Percentiles rank a stretch among this genome's conserved stretches.
These are phyloP conservation scores for Fusarium annulatum DNA, from an alignment of 2,329 filamentous ascomycete species.

Conservation along the genomic window DNA sequence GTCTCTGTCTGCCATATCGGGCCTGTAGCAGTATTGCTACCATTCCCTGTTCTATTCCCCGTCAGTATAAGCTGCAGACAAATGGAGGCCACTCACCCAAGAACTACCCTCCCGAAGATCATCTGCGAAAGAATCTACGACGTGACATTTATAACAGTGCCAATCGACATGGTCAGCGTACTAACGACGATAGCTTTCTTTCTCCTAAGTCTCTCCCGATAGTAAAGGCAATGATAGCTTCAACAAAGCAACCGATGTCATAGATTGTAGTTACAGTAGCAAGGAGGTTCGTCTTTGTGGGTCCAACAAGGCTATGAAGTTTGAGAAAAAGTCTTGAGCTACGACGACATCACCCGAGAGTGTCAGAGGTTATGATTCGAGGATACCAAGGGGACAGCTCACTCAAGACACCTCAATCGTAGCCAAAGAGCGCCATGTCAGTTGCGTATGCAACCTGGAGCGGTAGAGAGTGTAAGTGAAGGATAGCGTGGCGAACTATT, in stretches of 20 bases:
- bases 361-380: neutral
- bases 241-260: conserved; percentile 26
- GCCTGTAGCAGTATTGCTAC: conserved; percentile 47
- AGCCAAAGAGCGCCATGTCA: conserved; percentile 27
- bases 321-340: neutral
- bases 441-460: conserved; percentile 20
- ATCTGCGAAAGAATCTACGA: too few relatives aligned
- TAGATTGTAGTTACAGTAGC: conserved; percentile 31
- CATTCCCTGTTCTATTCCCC: conserved; percentile 10
- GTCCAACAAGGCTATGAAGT: conserved; percentile 5
- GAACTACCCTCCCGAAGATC: too few relatives aligned
- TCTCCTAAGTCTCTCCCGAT: too few relatives aligned
- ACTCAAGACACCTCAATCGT: conserved; percentile 18
- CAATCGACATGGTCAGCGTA: too few relatives aligned
- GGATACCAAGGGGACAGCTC: too few relatives aligned
- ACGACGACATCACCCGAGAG: conserved; percentile 22
- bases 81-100: too few relatives aligned
- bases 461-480: neutral
- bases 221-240: neutral
- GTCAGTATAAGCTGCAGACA: too few relatives aligned
- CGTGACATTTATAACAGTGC: too few relatives aligned
- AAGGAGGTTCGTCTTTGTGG: conserved; percentile 21
- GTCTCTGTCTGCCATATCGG: neutral
- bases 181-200: too few relatives aligned
- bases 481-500: neutral